Percentiles rank a stretch among this genome's conserved stretches.
phyloP scores from a whole-genome alignment of 371 early-diverging fungal genomes.

The Nematocida sp. region DNA sequence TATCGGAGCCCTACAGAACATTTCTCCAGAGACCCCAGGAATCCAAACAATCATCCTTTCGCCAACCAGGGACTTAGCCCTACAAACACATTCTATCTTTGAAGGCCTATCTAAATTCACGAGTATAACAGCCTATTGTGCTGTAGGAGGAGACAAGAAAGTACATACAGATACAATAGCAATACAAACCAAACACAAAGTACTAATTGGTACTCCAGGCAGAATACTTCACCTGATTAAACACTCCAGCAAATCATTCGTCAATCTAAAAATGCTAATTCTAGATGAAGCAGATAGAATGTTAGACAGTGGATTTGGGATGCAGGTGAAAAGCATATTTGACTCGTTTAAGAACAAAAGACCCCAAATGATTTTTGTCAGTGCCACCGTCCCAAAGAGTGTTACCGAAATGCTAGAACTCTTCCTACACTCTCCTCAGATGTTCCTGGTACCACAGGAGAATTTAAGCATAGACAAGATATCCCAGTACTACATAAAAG shows the following conservation, averaged over 20 bases:
- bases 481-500: slow-evolving; percentile 80
- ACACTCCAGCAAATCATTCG: slow-evolving; percentile 63
- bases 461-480: slow-evolving; percentile 66
- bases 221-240: slow-evolving; percentile 29
- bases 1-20: slow-evolving; percentile 83
- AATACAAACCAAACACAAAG: slow-evolving; percentile 57
- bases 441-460: slow-evolving; percentile 51
- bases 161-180: slow-evolving; percentile 77
- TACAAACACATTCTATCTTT: slow-evolving; percentile 64
- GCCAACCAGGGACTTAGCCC: slow-evolving; percentile 84
- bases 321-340: slow-evolving; percentile 70
- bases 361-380: slow-evolving; percentile 51
- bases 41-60: slow-evolving; percentile 69
- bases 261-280: slow-evolving; percentile 80
- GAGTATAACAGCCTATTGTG: slow-evolving; percentile 83
- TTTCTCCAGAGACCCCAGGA: slow-evolving; percentile 68
- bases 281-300: slow-evolving; percentile 98
- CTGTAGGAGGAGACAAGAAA: slow-evolving; percentile 92
- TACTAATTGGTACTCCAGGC: slow-evolving; percentile 46
- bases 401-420: slow-evolving; percentile 46
- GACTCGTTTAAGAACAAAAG: slow-evolving; percentile 21
- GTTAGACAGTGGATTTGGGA: slow-evolving; percentile 91
- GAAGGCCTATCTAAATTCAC: slow-evolving; percentile 68
- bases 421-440: slow-evolving; percentile 35
- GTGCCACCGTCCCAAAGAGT: slow-evolving; percentile 56